Percentiles rank a stretch among this genome's conserved stretches.
Conservation (phyloP, 305 asterid species). For the Fraxinus velutina region DNA sequence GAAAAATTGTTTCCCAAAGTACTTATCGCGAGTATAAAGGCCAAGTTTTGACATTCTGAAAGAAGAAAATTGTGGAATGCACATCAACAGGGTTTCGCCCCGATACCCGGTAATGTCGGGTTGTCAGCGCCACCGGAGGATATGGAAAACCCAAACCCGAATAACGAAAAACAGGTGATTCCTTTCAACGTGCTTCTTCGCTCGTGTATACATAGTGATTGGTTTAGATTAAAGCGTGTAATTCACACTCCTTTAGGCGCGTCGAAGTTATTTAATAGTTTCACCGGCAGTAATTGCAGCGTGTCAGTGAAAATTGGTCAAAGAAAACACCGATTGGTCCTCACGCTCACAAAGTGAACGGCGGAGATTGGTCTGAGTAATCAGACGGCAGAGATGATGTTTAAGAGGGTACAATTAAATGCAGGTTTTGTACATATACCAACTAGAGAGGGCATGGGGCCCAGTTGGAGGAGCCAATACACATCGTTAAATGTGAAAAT, state of each 20-base stretch:
- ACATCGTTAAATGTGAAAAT: slow-evolving; percentile 33
- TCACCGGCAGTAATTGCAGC: slow-evolving; percentile 20
- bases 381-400: slow-evolving; percentile 10
- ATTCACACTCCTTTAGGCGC: neutral
- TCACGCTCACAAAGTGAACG: slow-evolving; percentile 26
- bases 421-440: slow-evolving; percentile 27
- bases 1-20: neutral
- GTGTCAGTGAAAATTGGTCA: slow-evolving; percentile 35
- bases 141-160: slow-evolving; percentile 52
- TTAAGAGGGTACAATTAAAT: slow-evolving; percentile 35
- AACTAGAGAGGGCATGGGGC: slow-evolving; percentile 29
- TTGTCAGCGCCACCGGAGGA: slow-evolving; percentile 63
- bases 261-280: neutral
- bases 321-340: slow-evolving; percentile 22
- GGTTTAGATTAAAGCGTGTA: neutral
- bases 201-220: neutral
- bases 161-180: slow-evolving; percentile 27
- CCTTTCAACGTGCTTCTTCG: neutral
- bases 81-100: neutral
- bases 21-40: neutral
- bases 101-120: slow-evolving; percentile 23
- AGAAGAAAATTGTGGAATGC: neutral
- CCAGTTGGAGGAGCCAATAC: slow-evolving; percentile 38
- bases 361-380: neutral
- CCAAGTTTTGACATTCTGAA: slow-evolving; percentile 15